Conservation (phyloP, 768 basidiomycete species). For the Mycena indigotica region DNA sequence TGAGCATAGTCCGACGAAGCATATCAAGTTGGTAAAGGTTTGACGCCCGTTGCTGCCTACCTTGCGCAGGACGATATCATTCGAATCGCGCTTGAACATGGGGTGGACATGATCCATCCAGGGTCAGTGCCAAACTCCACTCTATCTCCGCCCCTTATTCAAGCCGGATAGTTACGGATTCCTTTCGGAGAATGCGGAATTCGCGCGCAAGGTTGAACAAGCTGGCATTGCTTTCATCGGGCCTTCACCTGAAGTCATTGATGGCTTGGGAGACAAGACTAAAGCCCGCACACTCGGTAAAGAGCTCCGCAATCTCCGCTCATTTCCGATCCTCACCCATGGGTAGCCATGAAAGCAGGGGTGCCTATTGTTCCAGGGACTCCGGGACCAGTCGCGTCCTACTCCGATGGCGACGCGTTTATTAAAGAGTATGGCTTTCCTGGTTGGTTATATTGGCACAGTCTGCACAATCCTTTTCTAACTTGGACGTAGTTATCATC, state of each 20-base stretch:
- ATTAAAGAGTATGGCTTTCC: constrained; percentile 97
- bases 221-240: constrained; percentile 98
- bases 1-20: constrained; percentile 87
- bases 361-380: constrained; percentile 99
- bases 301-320: constrained; percentile 15
- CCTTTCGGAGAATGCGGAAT: constrained; percentile 94
- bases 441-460: constrained; percentile 42
- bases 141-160: not conserved
- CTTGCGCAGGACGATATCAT: constrained; percentile 98
- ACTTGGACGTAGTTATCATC: constrained; percentile 77
- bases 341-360: constrained; percentile 78
- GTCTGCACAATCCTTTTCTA: not conserved
- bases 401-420: constrained; percentile 81
- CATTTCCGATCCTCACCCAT: constrained; percentile 13
- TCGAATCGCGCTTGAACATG: constrained; percentile 93
- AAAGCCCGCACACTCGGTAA: constrained; percentile 89
- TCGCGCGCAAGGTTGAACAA: constrained; percentile 97
- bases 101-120: constrained; percentile 99
- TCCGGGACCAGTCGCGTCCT: constrained; percentile 85
- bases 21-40: constrained; percentile 94
- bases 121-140: constrained; percentile 55
- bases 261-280: constrained; percentile 97
- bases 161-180: constrained; percentile 81
- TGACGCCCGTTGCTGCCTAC: constrained; percentile 96
- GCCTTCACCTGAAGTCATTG: constrained; percentile 93